Conservation (phyloP, 495 filamentous ascomycete genomes). For the Tuber borchii region DNA sequence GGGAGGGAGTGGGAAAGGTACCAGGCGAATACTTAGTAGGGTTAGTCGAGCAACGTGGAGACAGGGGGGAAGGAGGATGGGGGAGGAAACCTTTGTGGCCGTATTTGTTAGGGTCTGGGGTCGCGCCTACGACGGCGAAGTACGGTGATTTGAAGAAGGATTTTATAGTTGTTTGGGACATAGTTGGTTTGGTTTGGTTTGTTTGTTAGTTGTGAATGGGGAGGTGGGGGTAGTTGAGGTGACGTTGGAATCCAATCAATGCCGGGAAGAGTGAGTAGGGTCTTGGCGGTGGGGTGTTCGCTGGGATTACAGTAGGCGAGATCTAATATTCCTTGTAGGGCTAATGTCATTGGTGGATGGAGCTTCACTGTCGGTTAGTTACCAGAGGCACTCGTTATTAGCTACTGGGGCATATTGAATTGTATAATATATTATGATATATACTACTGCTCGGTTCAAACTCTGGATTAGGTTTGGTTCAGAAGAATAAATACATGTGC, state of each 20-base stretch:
- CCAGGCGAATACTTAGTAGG: slow-evolving; percentile 67
- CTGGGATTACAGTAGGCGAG: neutral
- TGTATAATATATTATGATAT: too few relatives aligned
- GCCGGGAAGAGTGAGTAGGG: neutral
- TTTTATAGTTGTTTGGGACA: slow-evolving; percentile 57
- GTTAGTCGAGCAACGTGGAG: slow-evolving; percentile 15
- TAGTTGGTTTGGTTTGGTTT: slow-evolving; percentile 15
- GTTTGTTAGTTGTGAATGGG: neutral
- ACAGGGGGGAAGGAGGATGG: slow-evolving; percentile 4
- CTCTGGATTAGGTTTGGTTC: too few relatives aligned
- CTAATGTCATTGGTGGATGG: neutral
- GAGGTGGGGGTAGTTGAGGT: neutral
- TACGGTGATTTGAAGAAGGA: slow-evolving; percentile 74
- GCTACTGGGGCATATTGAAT: too few relatives aligned
- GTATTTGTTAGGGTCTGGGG: slow-evolving; percentile 73
- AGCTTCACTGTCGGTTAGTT: too few relatives aligned
- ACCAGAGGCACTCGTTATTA: too few relatives aligned
- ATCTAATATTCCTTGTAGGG: neutral
- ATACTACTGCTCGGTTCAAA: too few relatives aligned
- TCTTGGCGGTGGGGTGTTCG: neutral
- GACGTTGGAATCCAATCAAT: neutral
- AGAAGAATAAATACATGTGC: too few relatives aligned
- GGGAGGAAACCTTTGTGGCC: slow-evolving; percentile 68
- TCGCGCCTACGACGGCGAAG: slow-evolving; percentile 89
- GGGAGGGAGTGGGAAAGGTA: slow-evolving; percentile 71